phyloP scores from a whole-genome alignment of 2,329 filamentous ascomycete genomes.

The Claviceps purpurea region DNA sequence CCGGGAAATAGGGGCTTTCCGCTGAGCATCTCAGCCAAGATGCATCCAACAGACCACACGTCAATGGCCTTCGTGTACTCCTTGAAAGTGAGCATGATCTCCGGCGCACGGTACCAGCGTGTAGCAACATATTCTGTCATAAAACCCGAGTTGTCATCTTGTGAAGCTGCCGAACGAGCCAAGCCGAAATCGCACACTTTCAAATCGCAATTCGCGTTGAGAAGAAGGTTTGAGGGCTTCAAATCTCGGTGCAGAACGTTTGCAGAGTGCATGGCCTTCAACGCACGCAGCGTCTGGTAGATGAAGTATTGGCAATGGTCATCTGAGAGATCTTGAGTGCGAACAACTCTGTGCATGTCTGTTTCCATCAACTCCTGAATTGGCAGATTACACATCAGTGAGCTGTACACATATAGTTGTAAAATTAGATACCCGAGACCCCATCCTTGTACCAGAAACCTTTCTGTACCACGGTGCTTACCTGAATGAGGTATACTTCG shows the following conservation, averaged over 20 bases:
- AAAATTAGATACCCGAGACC: too few species aligned
- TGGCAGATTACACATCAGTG: neutral
- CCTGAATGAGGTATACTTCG: slow-evolving; percentile 97
- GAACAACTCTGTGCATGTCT: slow-evolving; percentile 98
- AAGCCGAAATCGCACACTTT: slow-evolving; percentile 99
- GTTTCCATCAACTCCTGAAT: slow-evolving; percentile 93
- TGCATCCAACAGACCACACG: slow-evolving; percentile 97
- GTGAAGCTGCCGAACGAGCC: slow-evolving; percentile 86
- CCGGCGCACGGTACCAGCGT: slow-evolving; percentile 95
- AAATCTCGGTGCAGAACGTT: slow-evolving; percentile 95
- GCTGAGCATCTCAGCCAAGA: slow-evolving; percentile 95
- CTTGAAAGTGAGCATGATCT: slow-evolving; percentile 99
- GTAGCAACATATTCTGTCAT: slow-evolving; percentile 99
- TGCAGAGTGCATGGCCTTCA: slow-evolving; percentile 99
- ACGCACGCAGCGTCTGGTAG: slow-evolving; percentile 92
- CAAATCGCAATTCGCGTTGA: slow-evolving; percentile 97
- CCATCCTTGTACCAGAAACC: neutral
- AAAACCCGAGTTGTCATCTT: slow-evolving; percentile 99
- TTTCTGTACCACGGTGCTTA: slow-evolving; percentile 27
- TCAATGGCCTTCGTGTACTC: slow-evolving; percentile 99
- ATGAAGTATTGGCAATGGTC: slow-evolving; percentile 99
- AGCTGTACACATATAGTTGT: neutral
- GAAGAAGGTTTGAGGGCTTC: slow-evolving; percentile 90
- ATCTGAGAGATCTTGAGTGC: slow-evolving; percentile 94
- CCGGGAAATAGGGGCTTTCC: slow-evolving; percentile 96